Evolutionary conservation across 306 rosid species (phyloP).

Genomic region (Dryas alaskensis): DNA sequence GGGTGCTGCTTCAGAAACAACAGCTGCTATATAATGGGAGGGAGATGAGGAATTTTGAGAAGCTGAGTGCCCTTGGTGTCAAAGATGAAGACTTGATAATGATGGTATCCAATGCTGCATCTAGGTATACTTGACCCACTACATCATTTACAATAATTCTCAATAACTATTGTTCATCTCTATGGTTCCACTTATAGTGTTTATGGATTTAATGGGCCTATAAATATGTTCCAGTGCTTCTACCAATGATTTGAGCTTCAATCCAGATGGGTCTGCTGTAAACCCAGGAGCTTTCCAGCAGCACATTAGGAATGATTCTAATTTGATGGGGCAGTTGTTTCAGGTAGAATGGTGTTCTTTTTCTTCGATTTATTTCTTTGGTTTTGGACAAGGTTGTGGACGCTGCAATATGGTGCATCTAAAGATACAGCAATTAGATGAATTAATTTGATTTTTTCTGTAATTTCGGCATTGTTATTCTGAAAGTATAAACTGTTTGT

Average conservation of each 20-base stretch:
- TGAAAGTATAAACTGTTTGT: not conserved
- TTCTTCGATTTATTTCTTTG: conserved; percentile 7
- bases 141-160: not conserved
- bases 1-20: conserved; percentile 78
- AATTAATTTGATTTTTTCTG: not conserved
- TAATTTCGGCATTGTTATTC: not conserved
- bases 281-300: conserved; percentile 90
- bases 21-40: conserved; percentile 80
- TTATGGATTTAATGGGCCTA: not conserved
- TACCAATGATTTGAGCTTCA: conserved; percentile 58
- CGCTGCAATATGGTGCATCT: not conserved
- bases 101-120: conserved; percentile 61
- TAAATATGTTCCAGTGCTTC: conserved; percentile 53
- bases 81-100: conserved; percentile 87
- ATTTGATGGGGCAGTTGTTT: conserved; percentile 62
- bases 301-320: conserved; percentile 70
- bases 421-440: conserved; percentile 2
- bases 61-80: conserved; percentile 75
- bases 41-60: conserved; percentile 69
- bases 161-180: not conserved
- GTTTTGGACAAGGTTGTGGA: conserved; percentile 15
- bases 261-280: conserved; percentile 86
- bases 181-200: not conserved
- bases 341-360: conserved; percentile 54
- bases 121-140: conserved; percentile 44